A percentile compares a stretch with the other conserved stretches of the same genome.
Evolutionary conservation across 352 stramenopile genomes (phyloP).

Genomic region (Phytophthora palmivora): DNA sequence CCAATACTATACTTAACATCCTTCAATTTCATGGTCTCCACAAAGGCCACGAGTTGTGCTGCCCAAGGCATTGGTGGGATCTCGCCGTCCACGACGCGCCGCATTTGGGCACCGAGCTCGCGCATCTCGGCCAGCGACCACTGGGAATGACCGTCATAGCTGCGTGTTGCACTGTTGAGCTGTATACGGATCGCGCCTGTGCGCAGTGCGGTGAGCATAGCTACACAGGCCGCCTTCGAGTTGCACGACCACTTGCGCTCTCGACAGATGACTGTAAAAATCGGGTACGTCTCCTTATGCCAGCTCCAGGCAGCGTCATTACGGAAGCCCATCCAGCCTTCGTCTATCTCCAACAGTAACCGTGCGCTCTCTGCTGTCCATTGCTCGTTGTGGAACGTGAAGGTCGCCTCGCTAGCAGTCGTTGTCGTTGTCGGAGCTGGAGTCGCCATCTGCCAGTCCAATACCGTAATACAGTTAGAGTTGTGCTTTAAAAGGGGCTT

Average conservation of each 20-base stretch:
- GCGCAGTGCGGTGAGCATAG: conserved; percentile 30
- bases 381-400: conserved; percentile 24
- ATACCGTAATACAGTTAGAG: no score
- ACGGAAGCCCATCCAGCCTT: conserved; percentile 35
- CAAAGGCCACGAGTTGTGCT: conserved; percentile 16
- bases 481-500: no score
- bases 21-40: conserved; percentile 25
- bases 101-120: conserved; percentile 35
- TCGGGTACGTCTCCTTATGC: conserved; percentile 27
- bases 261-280: conserved; percentile 14
- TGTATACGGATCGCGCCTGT: conserved; percentile 31
- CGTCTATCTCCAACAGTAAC: conserved; percentile 37
- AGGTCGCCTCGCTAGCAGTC: conserved; percentile 4
- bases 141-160: conserved; percentile 24
- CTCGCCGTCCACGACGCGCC: conserved; percentile 14
- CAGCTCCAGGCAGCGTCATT: conserved; percentile 26
- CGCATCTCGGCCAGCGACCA: conserved; percentile 38
- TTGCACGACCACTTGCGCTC: conserved; percentile 33
- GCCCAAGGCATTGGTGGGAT: conserved; percentile 15
- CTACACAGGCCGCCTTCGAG: conserved; percentile 17
- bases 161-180: conserved; percentile 20
- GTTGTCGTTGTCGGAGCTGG: no score
- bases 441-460: no score
- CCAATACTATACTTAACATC: conserved; percentile 15
- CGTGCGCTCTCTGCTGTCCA: conserved; percentile 31